Conservation (phyloP, 2,329 filamentous ascomycete genomes). For the Pyricularia sp. region DNA sequence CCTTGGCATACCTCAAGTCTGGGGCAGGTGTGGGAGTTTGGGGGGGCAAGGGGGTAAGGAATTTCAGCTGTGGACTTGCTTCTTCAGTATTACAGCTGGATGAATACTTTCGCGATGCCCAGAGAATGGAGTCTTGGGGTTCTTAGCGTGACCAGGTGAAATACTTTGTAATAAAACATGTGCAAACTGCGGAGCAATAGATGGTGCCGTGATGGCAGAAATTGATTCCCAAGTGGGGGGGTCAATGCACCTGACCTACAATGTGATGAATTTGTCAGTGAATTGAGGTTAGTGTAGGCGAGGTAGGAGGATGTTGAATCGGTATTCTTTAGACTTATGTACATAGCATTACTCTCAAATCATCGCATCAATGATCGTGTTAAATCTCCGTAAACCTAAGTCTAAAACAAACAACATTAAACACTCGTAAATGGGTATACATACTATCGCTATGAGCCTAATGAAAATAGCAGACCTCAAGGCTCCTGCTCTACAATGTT, state of each 20-base stretch:
- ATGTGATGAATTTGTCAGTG: no score
- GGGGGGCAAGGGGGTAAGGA: background rate
- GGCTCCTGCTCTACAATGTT: slow-evolving; percentile 27
- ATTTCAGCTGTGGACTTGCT: no score
- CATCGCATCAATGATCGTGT: background rate
- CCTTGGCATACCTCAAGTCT: background rate
- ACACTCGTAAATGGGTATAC: background rate
- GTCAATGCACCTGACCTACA: no score
- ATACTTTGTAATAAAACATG: background rate
- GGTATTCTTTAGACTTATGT: no score
- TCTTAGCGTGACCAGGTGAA: background rate
- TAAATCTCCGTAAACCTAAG: background rate
- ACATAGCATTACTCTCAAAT: no score
- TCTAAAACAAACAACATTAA: background rate
- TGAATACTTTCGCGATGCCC: background rate
- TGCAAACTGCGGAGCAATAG: no score
- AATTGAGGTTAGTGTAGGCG: no score
- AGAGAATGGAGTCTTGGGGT: background rate
- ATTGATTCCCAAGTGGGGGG: no score
- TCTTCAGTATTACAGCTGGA: background rate
- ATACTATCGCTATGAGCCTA: background rate
- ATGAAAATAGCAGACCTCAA: background rate
- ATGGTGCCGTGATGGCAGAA: no score
- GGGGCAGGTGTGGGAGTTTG: background rate
- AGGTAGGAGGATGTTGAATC: no score